A percentile compares a stretch with the other conserved stretches of the same genome.
phyloP scores from a whole-genome alignment of 2,329 filamentous ascomycete species.

The Fusarium neocosmosporiellum region DNA sequence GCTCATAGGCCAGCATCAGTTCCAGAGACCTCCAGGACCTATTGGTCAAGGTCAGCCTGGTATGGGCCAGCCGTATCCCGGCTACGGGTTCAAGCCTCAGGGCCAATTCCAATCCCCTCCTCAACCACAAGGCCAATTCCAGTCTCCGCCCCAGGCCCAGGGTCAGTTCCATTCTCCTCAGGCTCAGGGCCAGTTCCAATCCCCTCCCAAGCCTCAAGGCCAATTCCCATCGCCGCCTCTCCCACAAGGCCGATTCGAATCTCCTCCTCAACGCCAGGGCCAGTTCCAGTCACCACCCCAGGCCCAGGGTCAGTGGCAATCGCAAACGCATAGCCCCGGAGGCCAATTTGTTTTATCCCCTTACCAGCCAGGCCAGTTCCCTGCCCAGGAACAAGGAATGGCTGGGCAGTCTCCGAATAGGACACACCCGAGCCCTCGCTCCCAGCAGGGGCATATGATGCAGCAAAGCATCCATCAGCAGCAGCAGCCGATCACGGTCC shows the following conservation, averaged over 20 bases:
- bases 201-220: neutral
- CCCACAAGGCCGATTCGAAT: slow-evolving; percentile 1
- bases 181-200: slow-evolving; percentile 14
- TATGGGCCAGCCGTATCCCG: slow-evolving; percentile 19
- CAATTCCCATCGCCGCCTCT: neutral
- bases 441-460: slow-evolving; percentile 10
- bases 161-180: slow-evolving; percentile 7
- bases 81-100: slow-evolving; percentile 19
- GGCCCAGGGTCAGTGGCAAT: slow-evolving; percentile 26
- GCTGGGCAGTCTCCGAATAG: slow-evolving; percentile 42
- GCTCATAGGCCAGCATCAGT: slow-evolving; percentile 28
- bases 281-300: slow-evolving; percentile 24
- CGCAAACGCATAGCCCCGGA: slow-evolving; percentile 9
- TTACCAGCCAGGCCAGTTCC: slow-evolving; percentile 51
- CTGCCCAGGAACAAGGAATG: slow-evolving; percentile 52
- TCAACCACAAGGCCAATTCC: slow-evolving; percentile 17
- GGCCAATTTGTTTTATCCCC: slow-evolving; percentile 54
- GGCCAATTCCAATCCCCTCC: slow-evolving; percentile 24
- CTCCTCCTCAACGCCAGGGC: slow-evolving; percentile 14
- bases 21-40: slow-evolving; percentile 13
- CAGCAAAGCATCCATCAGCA: slow-evolving; percentile 21
- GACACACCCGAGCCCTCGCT: slow-evolving; percentile 22
- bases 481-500: slow-evolving; percentile 24
- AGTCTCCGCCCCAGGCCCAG: slow-evolving; percentile 4
- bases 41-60: slow-evolving; percentile 8